Base-by-base conservation (phyloP, 352 stramenopile genomes). In the Pythium coloratum region DNA sequence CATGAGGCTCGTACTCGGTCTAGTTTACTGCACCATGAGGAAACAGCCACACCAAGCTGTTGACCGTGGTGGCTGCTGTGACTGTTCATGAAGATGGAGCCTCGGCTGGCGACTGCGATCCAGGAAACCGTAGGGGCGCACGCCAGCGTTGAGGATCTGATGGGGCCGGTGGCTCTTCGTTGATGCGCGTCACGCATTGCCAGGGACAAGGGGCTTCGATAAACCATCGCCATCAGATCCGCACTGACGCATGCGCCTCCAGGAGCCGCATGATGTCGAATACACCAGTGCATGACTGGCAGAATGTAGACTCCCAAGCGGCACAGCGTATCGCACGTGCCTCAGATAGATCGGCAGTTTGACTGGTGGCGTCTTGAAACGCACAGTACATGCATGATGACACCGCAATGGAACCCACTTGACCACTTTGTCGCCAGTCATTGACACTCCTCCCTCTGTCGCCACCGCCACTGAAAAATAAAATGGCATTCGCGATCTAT, bases 241-340 rank as follows among this genome's bases (percentile, higher is more conserved):
- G 46, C 20, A 5, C 46, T 53, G 46, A 13, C 46, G 16, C 46
- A 53, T 53, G 46, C 18, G 18, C 16, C 20, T 14, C 3, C 20
- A 8, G 12, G 32, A 30, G 46, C 20, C n/a, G 46, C 20, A 13
- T 53, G 46, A 53, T 20, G 46, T n/a, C n/a, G n/a, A 18, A 53
- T 30, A 5, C 42, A 28, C 16, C 46, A 2, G n/a, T 14, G 12
- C 7, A 30, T 53, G 16, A 20, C 5, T 32, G 46, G 14, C n/a
- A 46, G 38, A 18, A n/a, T 30, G 5, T 14, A 2, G 18, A 8
- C 20, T 6, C 6, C n/a, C n/a, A 53, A 53, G 46, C 30, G 46
- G 6, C 46, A n/a, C 46, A 53, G 46, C 46, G 46, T 53, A 53
- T 53, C 46, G 46, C 46, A 53, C 46, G 42, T 50, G 46, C 46